Base-by-base conservation (phyloP, 202 grass and related monocot species). In the Carex sylvatica region DNA sequence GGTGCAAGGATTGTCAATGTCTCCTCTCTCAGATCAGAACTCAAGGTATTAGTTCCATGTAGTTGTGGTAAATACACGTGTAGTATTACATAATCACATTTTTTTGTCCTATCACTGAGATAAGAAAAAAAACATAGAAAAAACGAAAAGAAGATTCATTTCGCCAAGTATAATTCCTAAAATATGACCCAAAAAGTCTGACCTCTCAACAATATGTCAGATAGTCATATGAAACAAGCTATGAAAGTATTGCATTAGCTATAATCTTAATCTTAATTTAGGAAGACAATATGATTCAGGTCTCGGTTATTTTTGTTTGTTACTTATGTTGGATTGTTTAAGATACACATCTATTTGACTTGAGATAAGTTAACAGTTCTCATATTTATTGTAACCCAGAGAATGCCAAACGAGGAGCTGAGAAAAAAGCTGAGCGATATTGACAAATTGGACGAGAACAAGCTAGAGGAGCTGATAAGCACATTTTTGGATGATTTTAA, bases 1-100 rank as follows among this genome's bases (percentile, higher is more conserved):
- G 20, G 36, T 87, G 65, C 87, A 24, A 89, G 86, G 35, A 94
- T 94, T n/a, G 94, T 93, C 10, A 94, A 97, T 38, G 53, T 38
- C 46, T 89, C 91, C 56, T 97, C 94, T 44, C 86, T 93, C 9
- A 67, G 69, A n/a, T 97, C 89, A 6, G 94, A 97, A 80, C 86
- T 92, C 12, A 90, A 93, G 85, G 88, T 92, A 62, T 15, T 35
- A 55, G 15, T 33, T 53, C 49, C 14, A 31, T 75, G 31, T 56
- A 56, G 26, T 33, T 35, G 9, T 16, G 47, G 26, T 55, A 31
- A 56, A 15, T 76, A 33, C 26, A 35, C 10, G 15, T 76, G 0
- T 30, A 28, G 12, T 74, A 56, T 30, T 35, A 51, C 72, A 56
- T 55, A 4, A 61, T 82, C 6, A 33, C 9, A 19, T 8, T 38